Base-by-base conservation (phyloP, 768 basidiomycete genomes). In the Amanita thiersii region DNA sequence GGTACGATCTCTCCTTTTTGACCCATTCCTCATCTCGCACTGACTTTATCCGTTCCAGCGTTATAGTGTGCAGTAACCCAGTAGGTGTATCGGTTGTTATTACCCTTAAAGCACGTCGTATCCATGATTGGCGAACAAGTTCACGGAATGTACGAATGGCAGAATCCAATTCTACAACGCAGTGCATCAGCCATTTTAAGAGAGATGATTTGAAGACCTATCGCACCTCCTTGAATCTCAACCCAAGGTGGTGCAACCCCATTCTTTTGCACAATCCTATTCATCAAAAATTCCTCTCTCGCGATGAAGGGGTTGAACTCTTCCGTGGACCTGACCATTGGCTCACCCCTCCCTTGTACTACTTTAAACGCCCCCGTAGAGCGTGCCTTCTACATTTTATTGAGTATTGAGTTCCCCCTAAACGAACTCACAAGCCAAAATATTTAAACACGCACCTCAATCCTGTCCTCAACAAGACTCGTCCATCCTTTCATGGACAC, bases 171-270 rank as follows among this genome's bases (percentile, higher is more conserved):
- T 86, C 85, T 84, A 52, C 17, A 26, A 45, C 15, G 23, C 12
- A 35, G 14, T n/a, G n/a, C 38, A 19, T 40, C 3, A 20, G 12
- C 3, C 12, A 10, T 36, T 2, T 31, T 4, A 26, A 20, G 34
- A 25, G 20, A 11, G 30, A 15, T 8, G 12, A 35, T 5, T 32
- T n/a, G n/a, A 11, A 31, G 15, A 25, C 17, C 5, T n/a, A 20
- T 56, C 73, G 34, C 47, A 78, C 81, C 82, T 43, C 68, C 64
- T 58, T 89, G 88, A 24, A 87, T 52, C 60, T 91, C 87, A 1
- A 91, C 79, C 88, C 89, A 92, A 3, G 86, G 82, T 21, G 88
- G 89, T 3, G 77, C 74, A 4, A 82, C 84, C n/a, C 84, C 86
- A 48, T 88, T 82, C 37, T 77, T 68, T 53, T 86, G 80, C 5